Evolutionary conservation across 768 basidiomycete species (phyloP), one percentile per base, ranked within the genome.

Genomic region (Pleurotus tuber-regium): DNA sequence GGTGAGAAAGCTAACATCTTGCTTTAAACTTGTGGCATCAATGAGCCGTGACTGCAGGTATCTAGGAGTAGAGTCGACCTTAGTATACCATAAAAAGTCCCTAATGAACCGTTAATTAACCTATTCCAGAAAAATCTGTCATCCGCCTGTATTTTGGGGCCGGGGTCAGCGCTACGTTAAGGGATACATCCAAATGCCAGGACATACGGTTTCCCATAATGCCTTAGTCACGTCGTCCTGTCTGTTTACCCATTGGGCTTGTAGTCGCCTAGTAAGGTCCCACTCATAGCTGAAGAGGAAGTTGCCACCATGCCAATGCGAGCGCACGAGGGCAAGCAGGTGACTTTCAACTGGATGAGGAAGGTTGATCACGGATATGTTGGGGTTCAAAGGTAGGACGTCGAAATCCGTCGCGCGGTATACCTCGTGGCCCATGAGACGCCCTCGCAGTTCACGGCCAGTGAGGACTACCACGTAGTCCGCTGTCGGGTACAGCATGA

Each of bases 101-200:
- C n/a, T n/a, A n/a, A n/a, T n/a, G n/a, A n/a, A n/a, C n/a, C n/a
- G n/a, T n/a, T n/a, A 18, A 31, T 29, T 11, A 25, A 89, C 82
- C 83, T 89, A 69, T 99, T 99, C 96, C 96, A 99, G 70, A 98
- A 98, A 71, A 99, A 99, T 56, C 95, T 80, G 62, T 97, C 93
- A 57, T 99, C 97, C 31, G 86, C 87, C 87, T 95, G 60, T 12
- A 54, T 42, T n/a, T n/a, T n/a, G n/a, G n/a, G n/a, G n/a, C n/a
- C 18, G 24, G 5, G n/a, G n/a, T 26, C 10, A 48, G 21, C 18
- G 50, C 23, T 53, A 18, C 29, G 35, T 8, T 18, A 23, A 18
- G 12, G 14, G 50, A 30, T 11, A 42, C 43, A 43, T 39, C 19
- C 39, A 43, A 29, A 33, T 39, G 26, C 31, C 44, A 25, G 28